phyloP scores from a whole-genome alignment of 2,329 filamentous ascomycete genomes.

The Dothiorella sarmentorum region DNA sequence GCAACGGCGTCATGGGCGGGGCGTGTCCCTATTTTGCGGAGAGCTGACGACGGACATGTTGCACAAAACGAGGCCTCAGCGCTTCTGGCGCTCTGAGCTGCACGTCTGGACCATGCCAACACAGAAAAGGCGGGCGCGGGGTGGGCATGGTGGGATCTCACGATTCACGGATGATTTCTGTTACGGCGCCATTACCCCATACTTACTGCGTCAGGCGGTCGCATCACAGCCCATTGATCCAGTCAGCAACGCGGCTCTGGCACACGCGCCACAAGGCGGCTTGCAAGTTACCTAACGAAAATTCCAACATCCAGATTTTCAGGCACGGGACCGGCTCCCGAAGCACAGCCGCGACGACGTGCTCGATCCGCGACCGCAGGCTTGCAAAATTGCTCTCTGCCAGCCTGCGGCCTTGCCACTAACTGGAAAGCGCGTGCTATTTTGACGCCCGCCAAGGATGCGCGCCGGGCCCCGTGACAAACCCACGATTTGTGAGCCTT shows the following conservation, averaged over 20 bases:
- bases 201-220: constrained; percentile 13
- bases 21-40: background rate
- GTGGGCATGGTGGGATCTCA: too few relatives aligned
- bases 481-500: constrained; percentile 9
- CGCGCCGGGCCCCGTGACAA: constrained; percentile 8
- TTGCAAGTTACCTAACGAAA: constrained; percentile 11
- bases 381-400: constrained; percentile 21
- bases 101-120: background rate
- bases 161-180: constrained; percentile 13
- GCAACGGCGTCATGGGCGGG: constrained; percentile 4
- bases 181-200: constrained; percentile 16
- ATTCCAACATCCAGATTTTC: background rate
- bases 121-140: background rate
- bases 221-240: constrained; percentile 1
- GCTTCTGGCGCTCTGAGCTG: background rate
- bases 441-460: constrained; percentile 2
- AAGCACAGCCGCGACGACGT: constrained; percentile 10
- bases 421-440: constrained; percentile 39
- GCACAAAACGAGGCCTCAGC: background rate
- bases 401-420: constrained; percentile 37
- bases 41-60: background rate
- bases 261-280: constrained; percentile 13
- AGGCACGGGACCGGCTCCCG: constrained; percentile 4
- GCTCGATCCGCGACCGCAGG: background rate
- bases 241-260: constrained; percentile 11